These are phyloP conservation scores for Purpureocillium takamizusanense DNA, from an alignment of 2,329 filamentous ascomycete genomes.

Conservation along the genomic window DNA sequence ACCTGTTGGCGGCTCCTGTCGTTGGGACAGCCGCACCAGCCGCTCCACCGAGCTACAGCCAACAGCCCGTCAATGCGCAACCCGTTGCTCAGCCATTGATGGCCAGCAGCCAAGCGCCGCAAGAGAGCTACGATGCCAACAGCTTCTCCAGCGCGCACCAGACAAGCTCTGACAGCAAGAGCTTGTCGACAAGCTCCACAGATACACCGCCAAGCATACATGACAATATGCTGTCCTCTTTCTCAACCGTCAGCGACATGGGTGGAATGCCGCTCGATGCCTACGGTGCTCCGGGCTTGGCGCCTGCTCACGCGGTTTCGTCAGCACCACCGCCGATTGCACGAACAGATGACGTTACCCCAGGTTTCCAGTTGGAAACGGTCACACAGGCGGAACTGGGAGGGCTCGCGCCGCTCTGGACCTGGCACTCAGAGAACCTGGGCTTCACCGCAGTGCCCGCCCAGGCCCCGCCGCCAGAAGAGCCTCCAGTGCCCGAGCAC, in stretches of 20 bases:
- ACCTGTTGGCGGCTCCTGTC: too few relatives aligned
- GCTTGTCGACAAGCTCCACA: constrained; percentile 2
- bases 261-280: too few relatives aligned
- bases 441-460: constrained; percentile 1
- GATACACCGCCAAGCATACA: constrained; percentile 1
- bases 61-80: background rate
- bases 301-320: background rate
- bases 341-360: constrained; percentile 2
- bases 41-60: background rate
- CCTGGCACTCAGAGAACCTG: constrained; percentile 13
- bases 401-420: constrained; percentile 13
- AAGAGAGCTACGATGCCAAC: too few relatives aligned
- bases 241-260: background rate
- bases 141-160: background rate
- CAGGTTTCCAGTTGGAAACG: constrained; percentile 11
- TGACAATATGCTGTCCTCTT: constrained; percentile 2
- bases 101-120: too few relatives aligned
- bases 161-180: background rate
- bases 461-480: background rate
- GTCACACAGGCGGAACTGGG: constrained; percentile 12
- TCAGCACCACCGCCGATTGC: background rate
- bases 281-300: background rate
- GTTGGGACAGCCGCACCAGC: too few relatives aligned
- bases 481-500: background rate
- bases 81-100: too few relatives aligned